phyloP scores from a whole-genome alignment of 805 yeast species.

The Phaffomyces antillensis region DNA sequence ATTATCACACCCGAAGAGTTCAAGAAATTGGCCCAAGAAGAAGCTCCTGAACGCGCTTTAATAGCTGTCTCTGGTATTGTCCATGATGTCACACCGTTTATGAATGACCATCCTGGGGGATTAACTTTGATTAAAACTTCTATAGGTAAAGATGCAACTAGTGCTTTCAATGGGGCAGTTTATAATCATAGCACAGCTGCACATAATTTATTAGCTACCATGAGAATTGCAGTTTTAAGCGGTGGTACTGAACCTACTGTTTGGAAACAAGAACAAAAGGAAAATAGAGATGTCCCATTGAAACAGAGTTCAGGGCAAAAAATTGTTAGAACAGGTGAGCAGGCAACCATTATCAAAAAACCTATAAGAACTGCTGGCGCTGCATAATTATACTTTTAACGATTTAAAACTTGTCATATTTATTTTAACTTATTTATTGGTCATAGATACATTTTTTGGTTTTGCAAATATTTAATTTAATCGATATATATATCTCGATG shows the following conservation, averaged over 20 bases:
- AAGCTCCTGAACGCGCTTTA: slow-evolving; percentile 49
- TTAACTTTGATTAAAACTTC: slow-evolving; percentile 68
- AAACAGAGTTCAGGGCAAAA: slow-evolving; percentile 47
- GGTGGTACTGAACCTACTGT: slow-evolving; percentile 77
- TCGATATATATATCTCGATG: too few species aligned
- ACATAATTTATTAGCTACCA: slow-evolving; percentile 79
- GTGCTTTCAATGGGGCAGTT: slow-evolving; percentile 92
- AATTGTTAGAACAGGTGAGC: slow-evolving; percentile 56
- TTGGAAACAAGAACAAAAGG: slow-evolving; percentile 67
- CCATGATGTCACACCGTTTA: slow-evolving; percentile 88
- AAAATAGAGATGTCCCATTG: slow-evolving; percentile 56
- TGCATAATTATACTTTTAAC: slow-evolving; percentile 27
- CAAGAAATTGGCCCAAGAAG: slow-evolving; percentile 29
- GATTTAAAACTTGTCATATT: too few species aligned
- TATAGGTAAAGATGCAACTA: slow-evolving; percentile 89
- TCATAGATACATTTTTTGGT: too few species aligned
- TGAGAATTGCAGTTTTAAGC: slow-evolving; percentile 84
- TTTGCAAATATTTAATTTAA: too few species aligned
- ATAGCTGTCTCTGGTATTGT: slow-evolving; percentile 87
- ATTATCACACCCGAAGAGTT: slow-evolving; percentile 51
- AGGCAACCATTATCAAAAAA: slow-evolving; percentile 40
- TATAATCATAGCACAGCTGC: slow-evolving; percentile 93
- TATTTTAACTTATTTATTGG: too few species aligned
- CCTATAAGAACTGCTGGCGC: slow-evolving; percentile 54
- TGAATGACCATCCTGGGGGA: slow-evolving; percentile 94